Evolutionary conservation across 768 basidiomycete species (phyloP), one percentile per base, ranked within the genome.

Genomic region (Tricholoma sp.): DNA sequence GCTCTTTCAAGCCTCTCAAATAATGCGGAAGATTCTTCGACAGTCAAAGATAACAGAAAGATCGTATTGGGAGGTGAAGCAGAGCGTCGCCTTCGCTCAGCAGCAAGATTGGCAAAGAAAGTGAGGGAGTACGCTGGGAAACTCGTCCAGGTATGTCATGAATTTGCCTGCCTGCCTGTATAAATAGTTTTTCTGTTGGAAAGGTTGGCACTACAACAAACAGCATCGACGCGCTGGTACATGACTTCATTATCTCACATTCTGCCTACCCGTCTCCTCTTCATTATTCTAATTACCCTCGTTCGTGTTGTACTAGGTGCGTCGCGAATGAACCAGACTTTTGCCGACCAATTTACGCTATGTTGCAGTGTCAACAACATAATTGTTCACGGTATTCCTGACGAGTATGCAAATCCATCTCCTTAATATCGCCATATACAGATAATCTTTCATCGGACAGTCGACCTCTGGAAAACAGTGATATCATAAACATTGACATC

Each of bases 221-320:
- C 54, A 70, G 71, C 11, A 85, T 97, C 50, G 93, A 97, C 66
- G 71, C 74, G 11, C 75, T 78, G 1, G 73, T 95, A 37, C 93
- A 95, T 56, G 76, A 86, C 6, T 85, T 81, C 57, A 88, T 94
- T 56, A 60, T 90, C 37, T 69, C 75, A 0, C 76, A 79, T 61
- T 78, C 77, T 20, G 94, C 91, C 6, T 97, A 96, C 68, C 94
- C 94, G 0, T 94, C 93, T 8, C 91, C 94, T 0, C 72, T 96
- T 50, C 78, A 76, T 0, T 96, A 95, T 67, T 72, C 76, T 8
- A 87, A 82, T 7, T 93, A 84, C 67, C 89, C 91, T 8, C 82
- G 80, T 57, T 86, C 89, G 17, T 87, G 88, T 64, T 92, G 90
- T 66, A 92, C 90, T 11, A 82, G 79, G 79, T 78, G 48, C 28